Evolutionary conservation across 75 land plant species (phyloP), one percentile per base, ranked within the genome.

Genomic region (Adiantum capillusveneris): DNA sequence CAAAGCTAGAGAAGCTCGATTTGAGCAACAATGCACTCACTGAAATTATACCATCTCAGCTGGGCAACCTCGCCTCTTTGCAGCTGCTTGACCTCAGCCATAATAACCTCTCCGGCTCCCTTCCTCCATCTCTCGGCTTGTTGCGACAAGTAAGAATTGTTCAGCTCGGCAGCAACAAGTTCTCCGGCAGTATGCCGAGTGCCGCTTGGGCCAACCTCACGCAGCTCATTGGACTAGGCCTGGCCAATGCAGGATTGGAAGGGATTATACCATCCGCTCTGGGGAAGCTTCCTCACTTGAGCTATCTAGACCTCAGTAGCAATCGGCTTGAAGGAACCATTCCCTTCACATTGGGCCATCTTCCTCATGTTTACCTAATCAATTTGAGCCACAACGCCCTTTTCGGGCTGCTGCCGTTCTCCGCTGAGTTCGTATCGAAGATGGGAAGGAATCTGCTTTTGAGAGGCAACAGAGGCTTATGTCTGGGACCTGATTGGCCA

Each of bases 271-370:
- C 34, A n/a, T 1, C 1, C 1, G 2, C 21, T 21, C 1, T 63
- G 19, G 51, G 34, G 2, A 26, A 49, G 5, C 36, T 53, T 20
- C 14, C 17, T 44, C 25, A 13, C 14, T 57, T 63, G 18, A 18
- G 30, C 29, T 42, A 19, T 13, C 37, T 63, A 57, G 82, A 83
- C 51, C 63, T 86, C 11, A 77, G 86, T 64, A 45, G 57, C 51
- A 82, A 82, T 58, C 59, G 65, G 29, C 74, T 86, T 30, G 74
- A 45, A 49, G 90, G 90, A 39, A 1, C 46, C 14, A 76, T 86
- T 71, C 90, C 86, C 14, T 2, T 1, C 1, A 6, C 21, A n/a
- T 61, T 64, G 19, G 18, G 60, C 11, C 30, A 59, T 44, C 66
- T 57, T 25, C 25, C 28, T 0, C 24, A 26, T 12, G 37, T 73